Conservation (phyloP, 1,284 basidiomycete genomes). For the Lignosus rhinocerotis region DNA sequence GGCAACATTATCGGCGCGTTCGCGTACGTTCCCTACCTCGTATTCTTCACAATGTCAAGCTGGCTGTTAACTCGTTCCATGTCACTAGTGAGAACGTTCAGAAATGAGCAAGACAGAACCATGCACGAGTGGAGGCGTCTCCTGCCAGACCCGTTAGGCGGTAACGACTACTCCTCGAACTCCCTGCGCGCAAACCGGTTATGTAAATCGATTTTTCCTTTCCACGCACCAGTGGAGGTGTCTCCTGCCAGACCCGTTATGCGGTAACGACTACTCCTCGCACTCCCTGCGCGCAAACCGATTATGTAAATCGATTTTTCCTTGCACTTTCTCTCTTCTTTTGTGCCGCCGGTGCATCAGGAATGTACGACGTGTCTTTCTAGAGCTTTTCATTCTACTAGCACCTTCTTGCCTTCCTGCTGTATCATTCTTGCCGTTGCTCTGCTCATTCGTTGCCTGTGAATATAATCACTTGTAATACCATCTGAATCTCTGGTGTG, state of each 20-base stretch:
- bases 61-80: neutral
- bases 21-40: conserved; percentile 44
- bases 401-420: conserved; percentile 12
- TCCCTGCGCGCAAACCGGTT: no score
- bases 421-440: conserved; percentile 22
- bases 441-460: conserved; percentile 4
- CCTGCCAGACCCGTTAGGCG: neutral
- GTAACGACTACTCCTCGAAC: neutral
- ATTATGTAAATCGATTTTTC: no score
- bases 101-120: conserved; percentile 14
- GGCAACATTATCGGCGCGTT: conserved; percentile 68
- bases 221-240: neutral
- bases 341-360: conserved; percentile 25
- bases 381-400: conserved; percentile 4
- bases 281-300: no score
- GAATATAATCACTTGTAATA: neutral
- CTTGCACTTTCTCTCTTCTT: conserved; percentile 13
- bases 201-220: no score
- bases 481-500: neutral
- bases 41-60: neutral
- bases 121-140: neutral
- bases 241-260: neutral
- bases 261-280: neutral
- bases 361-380: conserved; percentile 24
- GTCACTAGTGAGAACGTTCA: conserved; percentile 37